Evolutionary conservation across 352 stramenopile species (phyloP).

Genomic region (Phytophthora fragariae): DNA sequence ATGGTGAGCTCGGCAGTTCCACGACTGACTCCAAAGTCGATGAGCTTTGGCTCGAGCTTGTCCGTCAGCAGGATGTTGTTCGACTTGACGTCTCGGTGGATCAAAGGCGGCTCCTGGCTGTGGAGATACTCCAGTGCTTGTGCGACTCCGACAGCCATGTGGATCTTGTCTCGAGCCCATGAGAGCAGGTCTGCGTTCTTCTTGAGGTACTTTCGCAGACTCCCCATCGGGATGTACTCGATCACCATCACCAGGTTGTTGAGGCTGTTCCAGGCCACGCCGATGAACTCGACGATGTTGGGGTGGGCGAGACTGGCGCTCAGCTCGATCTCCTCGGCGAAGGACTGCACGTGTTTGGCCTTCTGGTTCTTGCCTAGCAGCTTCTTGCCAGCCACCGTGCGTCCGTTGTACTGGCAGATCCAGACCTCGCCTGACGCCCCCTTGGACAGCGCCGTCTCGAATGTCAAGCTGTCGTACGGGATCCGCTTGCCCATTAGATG

Average conservation of each 20-base stretch:
- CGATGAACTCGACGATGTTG: slow-evolving; percentile 54
- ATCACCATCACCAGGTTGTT: slow-evolving; percentile 44
- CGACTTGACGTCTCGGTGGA: slow-evolving; percentile 36
- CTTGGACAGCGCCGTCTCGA: slow-evolving; percentile 22
- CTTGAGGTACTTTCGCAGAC: slow-evolving; percentile 22
- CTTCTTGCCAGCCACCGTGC: slow-evolving; percentile 53
- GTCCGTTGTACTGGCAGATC: slow-evolving; percentile 48
- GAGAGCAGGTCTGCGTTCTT: slow-evolving; percentile 32
- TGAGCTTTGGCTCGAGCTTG: slow-evolving; percentile 69
- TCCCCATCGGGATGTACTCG: slow-evolving; percentile 29
- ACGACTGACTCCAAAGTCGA: slow-evolving; percentile 81
- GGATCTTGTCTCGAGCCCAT: slow-evolving; percentile 44
- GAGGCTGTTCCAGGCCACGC: slow-evolving; percentile 53
- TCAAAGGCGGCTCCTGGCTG: slow-evolving; percentile 18
- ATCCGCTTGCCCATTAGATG: slow-evolving; percentile 30
- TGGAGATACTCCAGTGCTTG: slow-evolving; percentile 41
- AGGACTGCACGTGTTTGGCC: slow-evolving; percentile 35
- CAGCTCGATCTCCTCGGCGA: slow-evolving; percentile 62
- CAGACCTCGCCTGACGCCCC: slow-evolving; percentile 51
- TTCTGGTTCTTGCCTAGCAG: slow-evolving; percentile 32
- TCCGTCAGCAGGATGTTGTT: slow-evolving; percentile 78
- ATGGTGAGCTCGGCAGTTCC: slow-evolving; percentile 14
- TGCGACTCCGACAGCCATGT: slow-evolving; percentile 49
- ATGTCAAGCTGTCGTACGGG: slow-evolving; percentile 17
- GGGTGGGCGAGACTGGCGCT: slow-evolving; percentile 52